A percentile compares a stretch with the other conserved stretches of the same genome.
Conservation (phyloP, 2,329 filamentous ascomycete genomes). For the Exophiala phaeomuriformis region DNA sequence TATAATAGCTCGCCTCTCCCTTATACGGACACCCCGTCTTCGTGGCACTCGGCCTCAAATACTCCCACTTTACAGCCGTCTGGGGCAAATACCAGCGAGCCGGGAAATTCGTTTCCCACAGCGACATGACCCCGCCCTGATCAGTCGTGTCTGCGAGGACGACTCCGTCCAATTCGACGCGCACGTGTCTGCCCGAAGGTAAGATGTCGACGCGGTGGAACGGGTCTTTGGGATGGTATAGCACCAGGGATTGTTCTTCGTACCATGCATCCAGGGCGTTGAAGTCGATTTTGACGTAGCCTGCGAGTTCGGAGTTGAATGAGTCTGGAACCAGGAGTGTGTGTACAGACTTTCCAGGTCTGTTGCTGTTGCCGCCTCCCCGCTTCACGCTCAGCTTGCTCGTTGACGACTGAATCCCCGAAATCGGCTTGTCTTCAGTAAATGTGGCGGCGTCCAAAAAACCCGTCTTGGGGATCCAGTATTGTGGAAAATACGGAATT, state of each 20-base stretch:
- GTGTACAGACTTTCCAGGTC: slow-evolving; percentile 12
- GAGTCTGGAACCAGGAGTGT: slow-evolving; percentile 20
- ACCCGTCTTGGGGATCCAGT: slow-evolving; percentile 21
- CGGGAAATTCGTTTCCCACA: slow-evolving; percentile 27
- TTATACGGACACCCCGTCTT: slow-evolving; percentile 28
- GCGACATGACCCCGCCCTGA: slow-evolving; percentile 25
- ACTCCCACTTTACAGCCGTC: slow-evolving; percentile 25
- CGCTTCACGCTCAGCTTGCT: slow-evolving; percentile 11
- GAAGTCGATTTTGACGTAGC: slow-evolving; percentile 27
- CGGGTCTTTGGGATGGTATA: slow-evolving; percentile 27
- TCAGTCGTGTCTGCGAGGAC: slow-evolving; percentile 22
- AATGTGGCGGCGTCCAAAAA: slow-evolving; percentile 23
- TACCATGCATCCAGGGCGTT: slow-evolving; percentile 27
- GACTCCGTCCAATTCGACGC: slow-evolving; percentile 23
- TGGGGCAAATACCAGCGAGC: slow-evolving; percentile 26
- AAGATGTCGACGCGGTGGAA: slow-evolving; percentile 27
- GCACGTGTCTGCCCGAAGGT: slow-evolving; percentile 22
- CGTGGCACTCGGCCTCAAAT: slow-evolving; percentile 21
- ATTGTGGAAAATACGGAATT: slow-evolving; percentile 23
- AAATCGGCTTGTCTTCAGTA: slow-evolving; percentile 23
- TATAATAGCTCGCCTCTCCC: slow-evolving; percentile 27
- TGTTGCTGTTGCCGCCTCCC: no score
- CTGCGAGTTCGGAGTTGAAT: slow-evolving; percentile 21
- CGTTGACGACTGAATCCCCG: slow-evolving; percentile 20
- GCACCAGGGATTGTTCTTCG: slow-evolving; percentile 21